Percentiles rank a stretch among this genome's conserved stretches.
These are phyloP conservation scores for Bonia amplexicaulis DNA, from an alignment of 176 grass and related monocot genomes.

Conservation along the genomic window DNA sequence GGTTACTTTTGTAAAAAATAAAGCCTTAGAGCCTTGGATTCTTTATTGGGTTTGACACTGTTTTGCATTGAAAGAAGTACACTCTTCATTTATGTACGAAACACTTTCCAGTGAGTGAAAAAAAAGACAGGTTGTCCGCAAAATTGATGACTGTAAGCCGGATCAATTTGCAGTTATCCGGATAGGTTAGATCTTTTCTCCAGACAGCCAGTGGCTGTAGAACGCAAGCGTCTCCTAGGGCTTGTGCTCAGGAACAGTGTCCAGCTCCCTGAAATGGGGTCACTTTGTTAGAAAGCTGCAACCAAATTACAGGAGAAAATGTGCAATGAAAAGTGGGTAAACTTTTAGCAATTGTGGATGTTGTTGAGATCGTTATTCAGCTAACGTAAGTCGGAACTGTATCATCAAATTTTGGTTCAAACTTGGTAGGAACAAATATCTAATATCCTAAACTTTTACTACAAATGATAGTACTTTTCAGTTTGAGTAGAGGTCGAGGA, in stretches of 20 bases:
- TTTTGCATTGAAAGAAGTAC: background rate
- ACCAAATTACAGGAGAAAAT: background rate
- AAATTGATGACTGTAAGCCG: background rate
- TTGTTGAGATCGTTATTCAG: background rate
- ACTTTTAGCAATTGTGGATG: background rate
- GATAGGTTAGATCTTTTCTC: slow-evolving; percentile 41
- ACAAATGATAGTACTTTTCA: background rate
- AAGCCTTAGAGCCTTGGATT: background rate
- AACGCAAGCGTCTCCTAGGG: slow-evolving; percentile 68
- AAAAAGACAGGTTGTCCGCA: background rate
- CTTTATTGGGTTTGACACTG: background rate
- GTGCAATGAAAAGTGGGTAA: background rate
- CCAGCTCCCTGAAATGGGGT: slow-evolving; percentile 54
- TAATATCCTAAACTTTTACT: background rate
- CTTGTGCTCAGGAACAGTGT: slow-evolving; percentile 81
- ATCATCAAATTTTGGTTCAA: background rate
- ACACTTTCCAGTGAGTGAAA: background rate
- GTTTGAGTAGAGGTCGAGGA: background rate
- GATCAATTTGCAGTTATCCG: background rate
- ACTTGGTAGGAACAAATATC: background rate
- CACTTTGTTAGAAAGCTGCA: background rate
- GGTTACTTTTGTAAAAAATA: too few species aligned
- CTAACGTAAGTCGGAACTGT: background rate
- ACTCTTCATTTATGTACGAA: background rate
- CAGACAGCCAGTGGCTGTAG: slow-evolving; percentile 51